These are phyloP conservation scores for Nicotiana benthamiana DNA, from an alignment of 257 asterid species.

Conservation along the genomic window DNA sequence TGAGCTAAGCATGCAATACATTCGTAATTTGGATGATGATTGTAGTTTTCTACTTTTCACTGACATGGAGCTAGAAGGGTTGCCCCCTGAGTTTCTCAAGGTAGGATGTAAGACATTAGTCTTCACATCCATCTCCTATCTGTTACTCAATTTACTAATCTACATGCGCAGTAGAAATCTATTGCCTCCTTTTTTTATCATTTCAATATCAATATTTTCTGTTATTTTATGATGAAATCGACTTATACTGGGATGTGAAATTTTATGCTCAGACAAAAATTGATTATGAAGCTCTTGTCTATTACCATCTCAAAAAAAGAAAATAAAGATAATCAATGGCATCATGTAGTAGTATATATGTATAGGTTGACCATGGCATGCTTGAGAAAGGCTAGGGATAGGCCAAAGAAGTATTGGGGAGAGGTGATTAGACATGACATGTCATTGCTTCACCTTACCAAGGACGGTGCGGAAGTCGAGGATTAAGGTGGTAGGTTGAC, in stretches of 20 bases:
- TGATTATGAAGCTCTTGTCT: background rate
- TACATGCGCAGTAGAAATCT: background rate
- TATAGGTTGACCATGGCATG: too few relatives aligned
- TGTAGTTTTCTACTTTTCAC: constrained; percentile 49
- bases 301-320: too few relatives aligned
- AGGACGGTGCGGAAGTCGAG: too few relatives aligned
- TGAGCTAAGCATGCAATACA: constrained; percentile 76
- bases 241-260: background rate
- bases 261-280: background rate
- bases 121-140: background rate
- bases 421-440: too few relatives aligned
- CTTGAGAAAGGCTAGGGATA: too few relatives aligned
- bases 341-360: background rate
- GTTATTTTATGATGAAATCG: background rate
- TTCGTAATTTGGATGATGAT: constrained; percentile 67
- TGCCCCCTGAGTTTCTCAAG: constrained; percentile 76
- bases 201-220: background rate
- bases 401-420: too few relatives aligned
- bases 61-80: constrained; percentile 69
- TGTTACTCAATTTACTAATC: background rate
- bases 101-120: constrained; percentile 21
- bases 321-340: background rate
- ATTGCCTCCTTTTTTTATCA: constrained; percentile 10
- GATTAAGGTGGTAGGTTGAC: too few relatives aligned
- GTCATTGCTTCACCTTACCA: too few relatives aligned